A percentile compares a stretch with the other conserved stretches of the same genome.
phyloP scores from a whole-genome alignment of 352 stramenopile genomes.

The Pythium insidiosum region DNA sequence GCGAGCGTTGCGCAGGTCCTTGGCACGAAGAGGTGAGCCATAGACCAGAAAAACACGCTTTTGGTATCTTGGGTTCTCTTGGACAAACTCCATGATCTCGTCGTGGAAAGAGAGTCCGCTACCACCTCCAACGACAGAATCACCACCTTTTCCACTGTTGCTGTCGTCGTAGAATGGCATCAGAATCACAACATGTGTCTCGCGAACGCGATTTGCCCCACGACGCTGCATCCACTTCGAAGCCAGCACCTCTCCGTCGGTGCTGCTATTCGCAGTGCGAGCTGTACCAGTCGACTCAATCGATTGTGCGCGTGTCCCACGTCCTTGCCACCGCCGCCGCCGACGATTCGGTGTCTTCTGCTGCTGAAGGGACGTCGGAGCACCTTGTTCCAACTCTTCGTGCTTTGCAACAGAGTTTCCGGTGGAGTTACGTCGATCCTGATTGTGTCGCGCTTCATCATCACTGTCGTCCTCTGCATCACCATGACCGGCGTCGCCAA shows the following conservation, averaged over 20 bases:
- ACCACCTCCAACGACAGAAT: too few species aligned
- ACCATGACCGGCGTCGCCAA: conserved; percentile 4
- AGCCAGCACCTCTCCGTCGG: conserved; percentile 5
- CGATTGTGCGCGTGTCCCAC: too few species aligned
- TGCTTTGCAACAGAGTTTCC: background rate
- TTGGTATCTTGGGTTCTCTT: conserved; percentile 56
- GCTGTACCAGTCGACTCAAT: too few species aligned
- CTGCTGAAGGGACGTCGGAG: background rate
- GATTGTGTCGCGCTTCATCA: conserved; percentile 20
- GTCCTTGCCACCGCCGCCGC: too few species aligned
- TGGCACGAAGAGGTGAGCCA: conserved; percentile 47
- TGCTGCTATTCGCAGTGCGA: background rate
- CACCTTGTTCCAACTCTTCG: background rate
- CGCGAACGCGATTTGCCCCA: conserved; percentile 33
- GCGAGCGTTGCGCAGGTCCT: conserved; percentile 49
- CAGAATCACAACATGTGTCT: conserved; percentile 76
- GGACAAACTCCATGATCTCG: conserved; percentile 60
- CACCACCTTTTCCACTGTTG: too few species aligned
- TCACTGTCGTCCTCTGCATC: conserved; percentile 5
- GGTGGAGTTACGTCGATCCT: conserved; percentile 8
- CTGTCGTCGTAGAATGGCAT: conserved; percentile 64
- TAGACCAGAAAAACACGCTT: conserved; percentile 80
- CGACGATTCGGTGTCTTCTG: too few species aligned
- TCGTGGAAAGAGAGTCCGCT: conserved; percentile 34
- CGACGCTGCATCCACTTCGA: conserved; percentile 49